Conservation (phyloP, 2,329 filamentous ascomycete genomes). For the Phialocephala sp. region DNA sequence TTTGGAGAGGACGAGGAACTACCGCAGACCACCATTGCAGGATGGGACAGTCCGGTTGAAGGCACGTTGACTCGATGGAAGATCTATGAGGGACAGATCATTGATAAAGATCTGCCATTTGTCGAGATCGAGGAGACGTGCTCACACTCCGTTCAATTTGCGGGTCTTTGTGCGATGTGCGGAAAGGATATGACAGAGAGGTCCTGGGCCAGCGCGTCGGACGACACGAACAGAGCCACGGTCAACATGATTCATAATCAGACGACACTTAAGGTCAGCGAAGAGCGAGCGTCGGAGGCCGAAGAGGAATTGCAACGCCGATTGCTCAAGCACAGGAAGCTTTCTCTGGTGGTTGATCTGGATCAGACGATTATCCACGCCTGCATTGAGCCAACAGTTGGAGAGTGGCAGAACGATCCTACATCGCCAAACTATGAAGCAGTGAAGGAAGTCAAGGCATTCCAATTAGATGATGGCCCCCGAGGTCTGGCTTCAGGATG, state of each 20-base stretch:
- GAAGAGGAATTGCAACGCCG: slow-evolving; percentile 88
- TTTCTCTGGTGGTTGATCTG: slow-evolving; percentile 93
- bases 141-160: slow-evolving; percentile 88
- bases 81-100: slow-evolving; percentile 69
- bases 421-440: slow-evolving; percentile 90
- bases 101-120: slow-evolving; percentile 62
- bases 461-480: slow-evolving; percentile 88
- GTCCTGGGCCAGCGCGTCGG: slow-evolving; percentile 80
- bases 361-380: slow-evolving; percentile 99
- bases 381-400: slow-evolving; percentile 94
- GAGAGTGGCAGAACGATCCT: slow-evolving; percentile 90
- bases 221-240: slow-evolving; percentile 83
- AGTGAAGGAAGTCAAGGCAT: slow-evolving; percentile 85
- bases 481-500: slow-evolving; percentile 72
- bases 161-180: slow-evolving; percentile 88
- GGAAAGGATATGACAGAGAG: slow-evolving; percentile 95
- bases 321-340: slow-evolving; percentile 78
- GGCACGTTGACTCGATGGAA: slow-evolving; percentile 80
- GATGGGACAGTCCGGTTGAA: slow-evolving; percentile 84
- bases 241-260: slow-evolving; percentile 97
- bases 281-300: slow-evolving; percentile 77
- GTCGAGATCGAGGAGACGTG: slow-evolving; percentile 90
- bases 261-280: slow-evolving; percentile 83
- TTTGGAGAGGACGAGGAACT: slow-evolving; percentile 66
- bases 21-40: slow-evolving; percentile 72